Base-by-base conservation (phyloP, 306 rosid species). In the Malus orientalis region DNA sequence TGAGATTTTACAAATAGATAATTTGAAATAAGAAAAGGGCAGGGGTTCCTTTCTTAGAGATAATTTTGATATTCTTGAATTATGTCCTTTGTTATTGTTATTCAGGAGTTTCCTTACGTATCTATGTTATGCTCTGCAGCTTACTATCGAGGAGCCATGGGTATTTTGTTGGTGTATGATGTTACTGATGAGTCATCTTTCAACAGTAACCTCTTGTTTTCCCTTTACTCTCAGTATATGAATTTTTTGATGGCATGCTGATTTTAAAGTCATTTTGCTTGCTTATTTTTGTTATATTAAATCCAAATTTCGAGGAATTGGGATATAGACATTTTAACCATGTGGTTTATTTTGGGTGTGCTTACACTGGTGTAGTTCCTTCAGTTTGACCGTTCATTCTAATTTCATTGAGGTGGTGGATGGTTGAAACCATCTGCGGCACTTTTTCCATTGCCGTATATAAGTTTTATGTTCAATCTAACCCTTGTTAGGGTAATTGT, bases 141-240 rank as follows among this genome's bases (percentile, higher is more conserved):
- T 81, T 91, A 91, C 82, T 89, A 91, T 71, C 91, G 97, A 60
- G 97, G 97, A 86, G 95, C 95, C 77, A 91, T 91, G 97, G 95
- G 95, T 71, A 89, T 89, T 82, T 86, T 91, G 85, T 86, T 91
- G 84, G 96, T 91, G 64, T 91, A 91, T 71, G 96, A 91, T 84
- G 96, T 91, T 80, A 88, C 96, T 42, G 96, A 91, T 73, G 96
- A 91, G 86, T 89, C 93, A 68, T 91, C 96, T 60, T 91, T 91
- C 82, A 91, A 87, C 75, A 89, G 96, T 91, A 86, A 78, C 25
- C 40, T 75, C 83, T 60, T 75, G 66, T 76, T 66, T 80, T 82
- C 73, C 79, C 77, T 78, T 51, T 80, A 53, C 75, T 55, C 78
- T 83, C 32, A 15, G 70, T 32, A 10, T 79, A 47, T 68, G 75